A percentile compares a stretch with the other conserved stretches of the same genome.
phyloP scores from a whole-genome alignment of 2,329 filamentous ascomycete genomes.

The Zelopaecilomyces penicillatus region DNA sequence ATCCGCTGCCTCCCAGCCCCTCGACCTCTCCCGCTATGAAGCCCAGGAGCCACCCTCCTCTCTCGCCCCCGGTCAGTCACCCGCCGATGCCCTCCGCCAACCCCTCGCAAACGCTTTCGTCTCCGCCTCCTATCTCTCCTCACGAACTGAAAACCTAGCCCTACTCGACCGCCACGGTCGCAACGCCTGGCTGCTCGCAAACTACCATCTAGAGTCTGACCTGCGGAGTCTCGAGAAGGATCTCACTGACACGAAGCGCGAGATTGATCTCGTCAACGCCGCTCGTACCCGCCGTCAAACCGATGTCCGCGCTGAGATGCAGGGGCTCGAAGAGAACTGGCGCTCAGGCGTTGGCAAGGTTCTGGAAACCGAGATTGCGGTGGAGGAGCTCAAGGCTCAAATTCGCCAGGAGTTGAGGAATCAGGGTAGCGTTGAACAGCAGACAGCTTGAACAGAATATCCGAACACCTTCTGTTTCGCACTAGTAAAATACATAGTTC shows the following conservation, averaged over 20 bases:
- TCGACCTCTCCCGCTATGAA: conserved; percentile 78
- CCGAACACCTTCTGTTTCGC: no score
- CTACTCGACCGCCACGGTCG: conserved; percentile 77
- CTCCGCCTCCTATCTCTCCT: conserved; percentile 41
- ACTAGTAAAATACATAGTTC: no score
- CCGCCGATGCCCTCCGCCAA: conserved; percentile 43
- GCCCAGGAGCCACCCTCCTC: conserved; percentile 47
- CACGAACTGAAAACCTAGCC: conserved; percentile 49
- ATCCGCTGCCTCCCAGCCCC: conserved; percentile 36
- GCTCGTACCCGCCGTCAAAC: conserved; percentile 63
- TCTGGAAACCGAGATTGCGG: conserved; percentile 79
- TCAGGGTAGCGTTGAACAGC: conserved; percentile 7
- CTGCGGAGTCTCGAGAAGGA: conserved; percentile 60
- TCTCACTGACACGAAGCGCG: conserved; percentile 56
- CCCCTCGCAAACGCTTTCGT: conserved; percentile 49
- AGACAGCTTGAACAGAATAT: background rate
- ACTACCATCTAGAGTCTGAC: conserved; percentile 69
- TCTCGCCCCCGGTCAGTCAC: conserved; percentile 2
- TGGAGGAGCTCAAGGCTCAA: conserved; percentile 60
- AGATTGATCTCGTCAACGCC: conserved; percentile 66
- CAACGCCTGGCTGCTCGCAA: conserved; percentile 85
- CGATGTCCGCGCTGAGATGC: conserved; percentile 63
- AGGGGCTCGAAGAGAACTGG: conserved; percentile 69
- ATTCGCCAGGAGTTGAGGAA: conserved; percentile 54
- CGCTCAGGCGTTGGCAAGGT: conserved; percentile 67